Percentiles rank a stretch among this genome's conserved stretches.
These are phyloP conservation scores for Coleophoma crateriformis DNA, from an alignment of 2,329 filamentous ascomycete species.

Conservation along the genomic window DNA sequence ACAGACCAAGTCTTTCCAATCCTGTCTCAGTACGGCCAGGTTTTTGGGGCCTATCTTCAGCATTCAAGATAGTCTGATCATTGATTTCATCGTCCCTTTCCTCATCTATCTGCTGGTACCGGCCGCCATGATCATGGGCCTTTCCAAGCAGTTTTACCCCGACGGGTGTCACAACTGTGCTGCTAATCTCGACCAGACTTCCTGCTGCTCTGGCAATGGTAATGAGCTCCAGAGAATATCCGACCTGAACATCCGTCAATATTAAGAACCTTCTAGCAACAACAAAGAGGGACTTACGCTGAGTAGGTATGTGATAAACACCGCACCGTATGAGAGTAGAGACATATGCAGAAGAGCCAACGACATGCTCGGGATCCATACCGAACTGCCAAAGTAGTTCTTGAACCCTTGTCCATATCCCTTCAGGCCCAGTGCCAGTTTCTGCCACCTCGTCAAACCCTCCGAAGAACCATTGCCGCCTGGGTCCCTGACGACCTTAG, in stretches of 20 bases:
- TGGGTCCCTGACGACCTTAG: constrained; percentile 16
- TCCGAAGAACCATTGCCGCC: background rate
- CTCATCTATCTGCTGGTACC: constrained; percentile 10
- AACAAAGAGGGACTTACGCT: constrained; percentile 14
- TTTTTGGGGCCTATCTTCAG: constrained; percentile 6
- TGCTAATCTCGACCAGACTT: constrained; percentile 45
- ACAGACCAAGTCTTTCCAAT: constrained; percentile 33
- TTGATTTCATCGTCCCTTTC: constrained; percentile 8
- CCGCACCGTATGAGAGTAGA: constrained; percentile 46
- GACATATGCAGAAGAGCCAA: constrained; percentile 47
- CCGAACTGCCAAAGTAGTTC: constrained; percentile 30
- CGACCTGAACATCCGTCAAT: constrained; percentile 18
- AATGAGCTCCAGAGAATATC: constrained; percentile 40
- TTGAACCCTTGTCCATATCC: constrained; percentile 25
- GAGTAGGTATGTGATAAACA: constrained; percentile 50
- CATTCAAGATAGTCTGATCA: background rate
- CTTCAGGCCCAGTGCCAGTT: constrained; percentile 4
- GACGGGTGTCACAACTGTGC: constrained; percentile 44
- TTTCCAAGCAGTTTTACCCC: constrained; percentile 34
- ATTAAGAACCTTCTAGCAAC: background rate
- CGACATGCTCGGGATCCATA: constrained; percentile 41
- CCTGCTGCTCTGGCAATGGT: constrained; percentile 40
- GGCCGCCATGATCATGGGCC: constrained; percentile 20
- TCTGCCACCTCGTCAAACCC: background rate
- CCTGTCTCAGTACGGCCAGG: constrained; percentile 22